These are phyloP conservation scores for Aegilops umbellulata DNA, from an alignment of 176 grass and related monocot genomes.

Conservation along the genomic window DNA sequence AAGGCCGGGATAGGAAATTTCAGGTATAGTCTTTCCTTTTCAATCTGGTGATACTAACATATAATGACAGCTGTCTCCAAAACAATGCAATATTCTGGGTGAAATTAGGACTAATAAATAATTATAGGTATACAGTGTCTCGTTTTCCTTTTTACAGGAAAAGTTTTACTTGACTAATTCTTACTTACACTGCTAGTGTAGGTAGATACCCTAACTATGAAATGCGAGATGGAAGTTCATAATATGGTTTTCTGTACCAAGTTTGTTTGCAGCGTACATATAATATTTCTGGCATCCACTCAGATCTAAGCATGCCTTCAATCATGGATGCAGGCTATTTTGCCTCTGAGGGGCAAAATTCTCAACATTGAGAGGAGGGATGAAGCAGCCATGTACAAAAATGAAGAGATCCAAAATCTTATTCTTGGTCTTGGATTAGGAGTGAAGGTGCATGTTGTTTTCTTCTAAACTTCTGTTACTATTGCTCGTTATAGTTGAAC, in stretches of 20 bases:
- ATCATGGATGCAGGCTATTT: constrained; percentile 78
- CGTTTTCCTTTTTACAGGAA: constrained; percentile 15
- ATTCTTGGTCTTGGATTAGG: constrained; percentile 94
- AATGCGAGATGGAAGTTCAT: background rate
- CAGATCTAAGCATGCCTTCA: constrained; percentile 23
- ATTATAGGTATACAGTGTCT: constrained; percentile 1
- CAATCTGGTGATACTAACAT: background rate
- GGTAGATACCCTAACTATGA: background rate
- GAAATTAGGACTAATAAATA: background rate
- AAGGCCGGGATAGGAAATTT: constrained; percentile 95
- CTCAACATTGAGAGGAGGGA: constrained; percentile 95
- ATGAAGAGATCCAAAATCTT: constrained; percentile 97
- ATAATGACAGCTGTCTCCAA: background rate
- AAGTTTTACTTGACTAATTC: constrained; percentile 16
- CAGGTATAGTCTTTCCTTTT: constrained; percentile 54
- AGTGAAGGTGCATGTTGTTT: constrained; percentile 66
- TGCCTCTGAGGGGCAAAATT: constrained; percentile 95
- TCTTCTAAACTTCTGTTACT: background rate
- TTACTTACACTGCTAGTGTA: background rate
- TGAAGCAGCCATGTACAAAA: constrained; percentile 99
- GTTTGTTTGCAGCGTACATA: background rate
- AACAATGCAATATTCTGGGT: background rate
- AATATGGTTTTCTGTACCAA: constrained; percentile 9
- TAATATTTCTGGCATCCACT: background rate
- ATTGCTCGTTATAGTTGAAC: background rate